phyloP scores from a whole-genome alignment of 2,329 filamentous ascomycete genomes.

The Pseudogymnoascus sp. region DNA sequence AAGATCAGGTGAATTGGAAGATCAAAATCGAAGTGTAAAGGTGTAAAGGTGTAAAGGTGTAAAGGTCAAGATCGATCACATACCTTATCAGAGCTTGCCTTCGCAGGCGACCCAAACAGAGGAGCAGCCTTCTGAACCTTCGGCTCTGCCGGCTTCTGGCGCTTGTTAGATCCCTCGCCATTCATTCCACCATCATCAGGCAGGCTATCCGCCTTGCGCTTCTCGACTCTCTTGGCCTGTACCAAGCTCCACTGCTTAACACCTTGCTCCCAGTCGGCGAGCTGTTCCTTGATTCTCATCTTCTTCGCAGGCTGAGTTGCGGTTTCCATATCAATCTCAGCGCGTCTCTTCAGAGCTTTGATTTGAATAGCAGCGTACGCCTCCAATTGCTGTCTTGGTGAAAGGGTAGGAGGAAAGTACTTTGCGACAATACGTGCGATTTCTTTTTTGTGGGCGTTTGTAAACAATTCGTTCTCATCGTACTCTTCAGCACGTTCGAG shows the following conservation, averaged over 20 bases:
- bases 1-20: not conserved
- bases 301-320: not conserved
- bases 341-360: not conserved
- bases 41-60: not conserved
- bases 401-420: not conserved
- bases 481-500: not conserved
- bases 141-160: constrained; percentile 12
- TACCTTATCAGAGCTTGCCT: not conserved
- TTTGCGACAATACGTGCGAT: not conserved
- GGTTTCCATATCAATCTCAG: not conserved
- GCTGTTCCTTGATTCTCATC: not conserved
- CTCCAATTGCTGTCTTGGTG: not conserved
- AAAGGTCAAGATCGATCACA: not conserved
- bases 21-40: not conserved
- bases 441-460: not conserved
- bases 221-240: constrained; percentile 9
- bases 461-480: not conserved
- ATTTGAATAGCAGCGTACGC: not conserved
- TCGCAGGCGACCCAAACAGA: not conserved
- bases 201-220: constrained; percentile 18
- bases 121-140: not conserved
- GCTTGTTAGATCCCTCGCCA: constrained; percentile 20
- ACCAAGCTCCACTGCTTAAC: not conserved
- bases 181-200: constrained; percentile 17
- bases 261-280: not conserved